These are phyloP conservation scores for Colletotrichum kahawae DNA, from an alignment of 2,329 filamentous ascomycete species.

Conservation along the genomic window DNA sequence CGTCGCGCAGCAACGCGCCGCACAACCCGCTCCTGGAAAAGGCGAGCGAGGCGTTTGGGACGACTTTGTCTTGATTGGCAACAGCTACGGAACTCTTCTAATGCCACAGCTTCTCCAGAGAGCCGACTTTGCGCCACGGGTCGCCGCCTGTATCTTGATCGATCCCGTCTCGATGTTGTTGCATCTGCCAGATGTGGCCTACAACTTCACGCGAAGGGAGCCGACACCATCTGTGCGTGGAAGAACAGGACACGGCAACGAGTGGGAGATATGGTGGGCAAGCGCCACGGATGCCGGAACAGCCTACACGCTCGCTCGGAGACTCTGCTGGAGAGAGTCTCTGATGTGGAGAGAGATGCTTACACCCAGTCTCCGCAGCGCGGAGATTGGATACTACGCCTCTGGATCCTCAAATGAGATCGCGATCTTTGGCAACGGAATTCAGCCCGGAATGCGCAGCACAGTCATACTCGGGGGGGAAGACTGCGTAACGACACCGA, in stretches of 20 bases:
- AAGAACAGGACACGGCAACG: conserved; percentile 55
- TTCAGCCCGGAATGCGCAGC: conserved; percentile 33
- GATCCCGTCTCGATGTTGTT: conserved; percentile 66
- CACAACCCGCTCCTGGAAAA: background rate
- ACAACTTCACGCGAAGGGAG: conserved; percentile 57
- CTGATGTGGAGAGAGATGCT: conserved; percentile 74
- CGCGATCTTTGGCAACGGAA: conserved; percentile 5
- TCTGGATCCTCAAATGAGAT: conserved; percentile 4
- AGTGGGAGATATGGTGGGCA: conserved; percentile 74
- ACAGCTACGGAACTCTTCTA: conserved; percentile 62
- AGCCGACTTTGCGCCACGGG: conserved; percentile 33
- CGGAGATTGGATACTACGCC: conserved; percentile 6
- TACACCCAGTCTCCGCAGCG: conserved; percentile 1
- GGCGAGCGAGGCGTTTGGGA: conserved; percentile 30
- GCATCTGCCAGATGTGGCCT: conserved; percentile 66
- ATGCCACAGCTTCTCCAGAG: conserved; percentile 59
- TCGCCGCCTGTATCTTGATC: conserved; percentile 58
- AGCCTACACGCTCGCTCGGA: conserved; percentile 65
- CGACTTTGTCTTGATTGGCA: conserved; percentile 64
- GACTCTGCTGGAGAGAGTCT: conserved; percentile 76
- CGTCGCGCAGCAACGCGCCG: conserved; percentile 8
- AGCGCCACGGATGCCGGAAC: conserved; percentile 74
- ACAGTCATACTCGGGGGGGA: conserved; percentile 27
- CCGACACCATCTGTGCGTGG: conserved; percentile 36
- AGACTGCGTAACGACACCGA: conserved; percentile 26